Evolutionary conservation across 1,284 basidiomycete genomes (phyloP).

Genomic region (Pseudozyma pruni): DNA sequence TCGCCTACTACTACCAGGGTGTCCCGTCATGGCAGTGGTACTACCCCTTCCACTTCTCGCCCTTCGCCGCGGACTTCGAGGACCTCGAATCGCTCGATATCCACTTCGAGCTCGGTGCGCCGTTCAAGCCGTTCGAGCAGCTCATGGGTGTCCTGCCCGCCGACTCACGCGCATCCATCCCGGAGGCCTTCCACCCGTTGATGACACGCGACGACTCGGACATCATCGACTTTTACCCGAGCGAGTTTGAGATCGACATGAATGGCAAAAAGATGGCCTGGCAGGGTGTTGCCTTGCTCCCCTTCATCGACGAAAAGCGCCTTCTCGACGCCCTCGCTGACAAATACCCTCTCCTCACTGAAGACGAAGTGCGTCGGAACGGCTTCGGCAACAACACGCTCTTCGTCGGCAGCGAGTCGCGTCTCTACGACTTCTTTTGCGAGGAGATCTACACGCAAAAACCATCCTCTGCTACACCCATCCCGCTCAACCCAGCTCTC

Average conservation of each 20-base stretch:
- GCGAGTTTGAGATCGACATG: slow-evolving; percentile 96
- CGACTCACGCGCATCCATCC: slow-evolving; percentile 87
- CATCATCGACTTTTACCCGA: slow-evolving; percentile 95
- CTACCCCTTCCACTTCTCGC: slow-evolving; percentile 98
- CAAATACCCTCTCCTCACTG: slow-evolving; percentile 78
- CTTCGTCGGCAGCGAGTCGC: slow-evolving; percentile 85
- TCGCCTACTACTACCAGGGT: slow-evolving; percentile 98
- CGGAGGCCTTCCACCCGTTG: slow-evolving; percentile 82
- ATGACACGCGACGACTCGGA: slow-evolving; percentile 90
- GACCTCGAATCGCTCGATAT: slow-evolving; percentile 80
- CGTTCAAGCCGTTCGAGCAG: slow-evolving; percentile 97
- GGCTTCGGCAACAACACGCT: slow-evolving; percentile 84
- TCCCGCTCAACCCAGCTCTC: slow-evolving; percentile 75
- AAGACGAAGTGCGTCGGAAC: slow-evolving; percentile 86
- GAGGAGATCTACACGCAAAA: slow-evolving; percentile 82
- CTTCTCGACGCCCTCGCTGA: slow-evolving; percentile 78
- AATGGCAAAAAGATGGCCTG: slow-evolving; percentile 99
- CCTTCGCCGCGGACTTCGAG: slow-evolving; percentile 94
- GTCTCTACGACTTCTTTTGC: slow-evolving; percentile 86
- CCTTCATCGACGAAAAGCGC: slow-evolving; percentile 91
- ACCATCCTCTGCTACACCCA: slow-evolving; percentile 43
- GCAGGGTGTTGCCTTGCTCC: slow-evolving; percentile 96
- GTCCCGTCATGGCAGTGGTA: slow-evolving; percentile 97
- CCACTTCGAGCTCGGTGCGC: slow-evolving; percentile 80
- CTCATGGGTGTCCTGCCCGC: slow-evolving; percentile 98